Evolutionary conservation across 495 filamentous ascomycete genomes (phyloP).

Genomic region (Trichoderma parareesei): DNA sequence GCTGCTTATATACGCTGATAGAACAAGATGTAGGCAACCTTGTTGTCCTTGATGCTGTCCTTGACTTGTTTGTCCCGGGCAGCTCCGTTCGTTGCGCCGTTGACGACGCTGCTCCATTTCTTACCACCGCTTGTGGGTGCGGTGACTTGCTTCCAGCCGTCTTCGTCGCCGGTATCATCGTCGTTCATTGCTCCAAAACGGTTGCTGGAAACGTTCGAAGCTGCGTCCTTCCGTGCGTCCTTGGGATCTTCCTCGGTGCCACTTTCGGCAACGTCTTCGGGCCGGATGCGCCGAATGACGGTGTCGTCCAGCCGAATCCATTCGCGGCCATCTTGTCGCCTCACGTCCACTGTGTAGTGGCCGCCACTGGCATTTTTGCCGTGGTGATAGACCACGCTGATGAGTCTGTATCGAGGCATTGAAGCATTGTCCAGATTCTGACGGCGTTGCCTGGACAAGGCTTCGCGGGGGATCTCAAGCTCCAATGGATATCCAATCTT

Average conservation of each 20-base stretch:
- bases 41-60: conserved; percentile 78
- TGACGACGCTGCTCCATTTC: conserved; percentile 56
- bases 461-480: conserved; percentile 86
- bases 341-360: conserved; percentile 94
- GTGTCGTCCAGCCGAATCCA: conserved; percentile 98
- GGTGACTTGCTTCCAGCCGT: conserved; percentile 81
- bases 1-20: conserved; percentile 64
- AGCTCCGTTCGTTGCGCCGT: conserved; percentile 40
- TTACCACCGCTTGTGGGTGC: conserved; percentile 52
- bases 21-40: conserved; percentile 93
- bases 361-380: conserved; percentile 91
- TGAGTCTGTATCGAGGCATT: conserved; percentile 71
- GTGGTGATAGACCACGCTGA: conserved; percentile 93
- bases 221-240: conserved; percentile 37
- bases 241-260: conserved; percentile 70
- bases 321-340: conserved; percentile 84
- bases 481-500: conserved; percentile 92
- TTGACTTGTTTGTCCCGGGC: conserved; percentile 58
- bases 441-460: conserved; percentile 71
- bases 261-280: conserved; percentile 85
- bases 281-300: conserved; percentile 71
- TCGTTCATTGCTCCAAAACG: conserved; percentile 61
- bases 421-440: conserved; percentile 49
- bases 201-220: conserved; percentile 41
- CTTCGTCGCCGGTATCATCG: conserved; percentile 59